Conservation (phyloP, 768 basidiomycete genomes). For the Rhodotorula toruloides region DNA sequence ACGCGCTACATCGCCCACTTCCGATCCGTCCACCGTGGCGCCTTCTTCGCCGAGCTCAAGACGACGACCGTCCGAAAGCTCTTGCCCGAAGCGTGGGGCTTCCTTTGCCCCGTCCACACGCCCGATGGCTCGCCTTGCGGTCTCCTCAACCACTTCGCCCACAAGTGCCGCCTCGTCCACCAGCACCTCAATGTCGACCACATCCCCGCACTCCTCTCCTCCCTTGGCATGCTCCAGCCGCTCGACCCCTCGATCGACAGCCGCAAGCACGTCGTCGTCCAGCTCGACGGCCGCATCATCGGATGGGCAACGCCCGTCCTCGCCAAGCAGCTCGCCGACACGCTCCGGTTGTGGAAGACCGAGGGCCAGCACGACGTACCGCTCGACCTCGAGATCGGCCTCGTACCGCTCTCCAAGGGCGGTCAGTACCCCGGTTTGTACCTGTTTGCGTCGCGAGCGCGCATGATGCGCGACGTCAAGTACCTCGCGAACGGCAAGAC, state of each 20-base stretch:
- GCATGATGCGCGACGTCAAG: constrained; percentile 98
- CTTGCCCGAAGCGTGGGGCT: constrained; percentile 97
- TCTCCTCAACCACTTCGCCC: constrained; percentile 89
- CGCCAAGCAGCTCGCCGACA: constrained; percentile 72
- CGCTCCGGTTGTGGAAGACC: constrained; percentile 90
- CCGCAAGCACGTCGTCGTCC: constrained; percentile 72
- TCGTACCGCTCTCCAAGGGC: constrained; percentile 78
- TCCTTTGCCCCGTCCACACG: constrained; percentile 96
- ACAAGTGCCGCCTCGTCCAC: constrained; percentile 86
- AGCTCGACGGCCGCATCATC: constrained; percentile 90
- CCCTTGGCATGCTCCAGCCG: constrained; percentile 90
- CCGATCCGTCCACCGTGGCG: constrained; percentile 95
- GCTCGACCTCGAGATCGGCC: constrained; percentile 88
- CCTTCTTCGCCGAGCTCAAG: constrained; percentile 97
- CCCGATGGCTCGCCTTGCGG: constrained; percentile 98
- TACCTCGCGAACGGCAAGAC: constrained; percentile 76
- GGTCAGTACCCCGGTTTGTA: constrained; percentile 96
- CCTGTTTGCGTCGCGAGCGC: constrained; percentile 73
- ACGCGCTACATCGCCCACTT: constrained; percentile 97
- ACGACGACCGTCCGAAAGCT: constrained; percentile 96
- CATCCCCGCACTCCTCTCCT: constrained; percentile 71
- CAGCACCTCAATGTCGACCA: constrained; percentile 59
- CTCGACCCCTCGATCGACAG: constrained; percentile 78
- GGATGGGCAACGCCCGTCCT: constrained; percentile 80
- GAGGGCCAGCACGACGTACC: constrained; percentile 75